phyloP scores from a whole-genome alignment of 169 alveolate species.

The Plasmodium falciparum region DNA sequence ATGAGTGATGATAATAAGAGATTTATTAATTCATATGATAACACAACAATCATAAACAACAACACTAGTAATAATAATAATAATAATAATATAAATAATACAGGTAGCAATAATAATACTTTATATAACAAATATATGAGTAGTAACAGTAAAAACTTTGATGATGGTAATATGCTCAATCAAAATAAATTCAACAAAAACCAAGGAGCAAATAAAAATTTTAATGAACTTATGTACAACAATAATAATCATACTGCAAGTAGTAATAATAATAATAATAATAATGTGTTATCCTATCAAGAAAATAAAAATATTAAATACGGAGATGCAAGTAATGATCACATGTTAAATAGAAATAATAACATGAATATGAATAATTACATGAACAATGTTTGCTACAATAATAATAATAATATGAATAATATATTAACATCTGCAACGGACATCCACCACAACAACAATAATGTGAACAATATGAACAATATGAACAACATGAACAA shows the following conservation, averaged over 20 bases:
- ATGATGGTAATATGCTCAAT: neutral
- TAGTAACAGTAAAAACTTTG: slow-evolving; percentile 15
- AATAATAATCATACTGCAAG: neutral
- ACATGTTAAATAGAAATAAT: neutral
- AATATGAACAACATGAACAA: neutral
- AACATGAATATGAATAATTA: neutral
- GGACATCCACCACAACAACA: too few species aligned
- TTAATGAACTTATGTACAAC: neutral
- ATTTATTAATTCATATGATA: slow-evolving; percentile 1
- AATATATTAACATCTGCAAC: too few species aligned
- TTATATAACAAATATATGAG: slow-evolving; percentile 19
- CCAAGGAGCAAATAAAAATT: slow-evolving; percentile 15
- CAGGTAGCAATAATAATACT: too few species aligned
- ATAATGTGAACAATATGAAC: too few species aligned
- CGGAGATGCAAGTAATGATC: neutral
- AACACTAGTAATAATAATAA: neutral
- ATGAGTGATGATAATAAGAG: slow-evolving; percentile 10
- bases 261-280: slow-evolving; percentile 16
- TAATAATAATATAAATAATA: slow-evolving; percentile 1
- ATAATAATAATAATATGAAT: neutral
- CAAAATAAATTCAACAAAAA: neutral
- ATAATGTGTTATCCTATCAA: neutral
- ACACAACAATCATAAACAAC: neutral
- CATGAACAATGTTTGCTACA: neutral
- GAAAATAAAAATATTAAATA: neutral